Percentiles rank a stretch among this genome's conserved stretches.
These are phyloP conservation scores for Tolypocladium endophyticum DNA, from an alignment of 2,329 filamentous ascomycete genomes.

Conservation along the genomic window DNA sequence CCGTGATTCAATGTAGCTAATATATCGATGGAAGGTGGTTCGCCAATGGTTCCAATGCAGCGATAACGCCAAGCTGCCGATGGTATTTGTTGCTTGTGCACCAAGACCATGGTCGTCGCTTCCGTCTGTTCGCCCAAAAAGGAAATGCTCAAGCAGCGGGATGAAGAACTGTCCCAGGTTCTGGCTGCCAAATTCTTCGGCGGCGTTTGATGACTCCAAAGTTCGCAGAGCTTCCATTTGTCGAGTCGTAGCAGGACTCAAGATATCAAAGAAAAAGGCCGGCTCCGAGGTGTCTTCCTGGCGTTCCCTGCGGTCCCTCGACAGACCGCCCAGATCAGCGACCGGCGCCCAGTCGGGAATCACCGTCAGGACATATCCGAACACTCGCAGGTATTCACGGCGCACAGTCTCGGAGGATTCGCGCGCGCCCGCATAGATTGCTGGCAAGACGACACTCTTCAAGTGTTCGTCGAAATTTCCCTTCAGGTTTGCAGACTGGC, in stretches of 20 bases:
- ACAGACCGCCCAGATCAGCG: slow-evolving; percentile 61
- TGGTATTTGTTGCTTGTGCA: slow-evolving; percentile 73
- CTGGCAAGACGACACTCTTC: slow-evolving; percentile 56
- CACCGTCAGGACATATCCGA: slow-evolving; percentile 65
- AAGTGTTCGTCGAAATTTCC: slow-evolving; percentile 47
- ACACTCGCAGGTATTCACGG: slow-evolving; percentile 67
- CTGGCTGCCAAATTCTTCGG: slow-evolving; percentile 56
- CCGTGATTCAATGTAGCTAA: slow-evolving; percentile 70
- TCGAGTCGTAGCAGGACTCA: slow-evolving; percentile 80
- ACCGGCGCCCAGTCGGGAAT: slow-evolving; percentile 62
- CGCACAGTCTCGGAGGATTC: slow-evolving; percentile 77
- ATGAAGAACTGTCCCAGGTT: slow-evolving; percentile 83
- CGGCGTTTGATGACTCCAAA: slow-evolving; percentile 57
- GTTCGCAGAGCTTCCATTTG: slow-evolving; percentile 75
- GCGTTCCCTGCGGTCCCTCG: slow-evolving; percentile 36
- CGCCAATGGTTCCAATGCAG: slow-evolving; percentile 89
- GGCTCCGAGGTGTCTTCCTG: slow-evolving; percentile 55
- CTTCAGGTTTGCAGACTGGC: slow-evolving; percentile 19
- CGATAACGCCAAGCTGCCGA: slow-evolving; percentile 63
- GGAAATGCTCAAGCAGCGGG: slow-evolving; percentile 86
- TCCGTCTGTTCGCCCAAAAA: slow-evolving; percentile 67
- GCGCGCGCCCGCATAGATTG: slow-evolving; percentile 64
- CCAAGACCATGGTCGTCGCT: slow-evolving; percentile 75
- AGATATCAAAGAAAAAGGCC: slow-evolving; percentile 85
- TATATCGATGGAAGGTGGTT: slow-evolving; percentile 72